Conservation (phyloP, 495 filamentous ascomycete genomes). For the Podospora pseudocomata region DNA sequence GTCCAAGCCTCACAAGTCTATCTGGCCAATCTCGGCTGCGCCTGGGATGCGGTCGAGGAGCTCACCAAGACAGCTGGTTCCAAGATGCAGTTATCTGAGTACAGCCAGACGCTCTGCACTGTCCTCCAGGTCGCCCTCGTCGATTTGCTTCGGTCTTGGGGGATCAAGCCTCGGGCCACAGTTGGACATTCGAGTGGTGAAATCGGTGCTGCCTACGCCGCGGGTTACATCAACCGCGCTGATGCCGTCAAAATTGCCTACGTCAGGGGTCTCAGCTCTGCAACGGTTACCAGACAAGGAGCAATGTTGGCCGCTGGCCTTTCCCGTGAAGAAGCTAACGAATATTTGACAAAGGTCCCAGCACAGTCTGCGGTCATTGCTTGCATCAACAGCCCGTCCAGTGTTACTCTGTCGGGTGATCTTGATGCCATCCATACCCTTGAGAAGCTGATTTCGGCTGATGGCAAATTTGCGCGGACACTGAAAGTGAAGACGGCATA, state of each 20-base stretch:
- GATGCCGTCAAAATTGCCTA: slow-evolving; percentile 47
- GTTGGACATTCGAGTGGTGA: slow-evolving; percentile 62
- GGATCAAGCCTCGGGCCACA: slow-evolving; percentile 44
- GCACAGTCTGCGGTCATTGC: slow-evolving; percentile 27
- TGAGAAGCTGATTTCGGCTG: slow-evolving; percentile 6
- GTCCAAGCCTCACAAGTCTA: slow-evolving; percentile 33
- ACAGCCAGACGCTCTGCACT: slow-evolving; percentile 42
- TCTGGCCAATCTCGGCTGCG: background rate
- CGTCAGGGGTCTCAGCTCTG: slow-evolving; percentile 34
- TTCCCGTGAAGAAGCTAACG: slow-evolving; percentile 32
- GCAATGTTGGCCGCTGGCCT: slow-evolving; percentile 49
- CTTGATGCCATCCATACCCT: slow-evolving; percentile 29
- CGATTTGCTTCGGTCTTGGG: slow-evolving; percentile 45
- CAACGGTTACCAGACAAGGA: slow-evolving; percentile 28
- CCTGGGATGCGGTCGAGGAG: slow-evolving; percentile 3
- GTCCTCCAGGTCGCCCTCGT: slow-evolving; percentile 51
- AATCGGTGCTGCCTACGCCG: slow-evolving; percentile 47
- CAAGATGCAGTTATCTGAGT: background rate
- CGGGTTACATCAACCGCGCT: slow-evolving; percentile 38
- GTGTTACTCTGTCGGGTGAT: slow-evolving; percentile 46
- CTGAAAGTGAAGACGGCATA: slow-evolving; percentile 38
- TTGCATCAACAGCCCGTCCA: slow-evolving; percentile 42
- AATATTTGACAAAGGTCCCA: slow-evolving; percentile 14
- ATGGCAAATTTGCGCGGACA: slow-evolving; percentile 23
- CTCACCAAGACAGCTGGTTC: background rate